phyloP scores from a whole-genome alignment of 2,329 filamentous ascomycete genomes.

The Sarocladium oryzae region DNA sequence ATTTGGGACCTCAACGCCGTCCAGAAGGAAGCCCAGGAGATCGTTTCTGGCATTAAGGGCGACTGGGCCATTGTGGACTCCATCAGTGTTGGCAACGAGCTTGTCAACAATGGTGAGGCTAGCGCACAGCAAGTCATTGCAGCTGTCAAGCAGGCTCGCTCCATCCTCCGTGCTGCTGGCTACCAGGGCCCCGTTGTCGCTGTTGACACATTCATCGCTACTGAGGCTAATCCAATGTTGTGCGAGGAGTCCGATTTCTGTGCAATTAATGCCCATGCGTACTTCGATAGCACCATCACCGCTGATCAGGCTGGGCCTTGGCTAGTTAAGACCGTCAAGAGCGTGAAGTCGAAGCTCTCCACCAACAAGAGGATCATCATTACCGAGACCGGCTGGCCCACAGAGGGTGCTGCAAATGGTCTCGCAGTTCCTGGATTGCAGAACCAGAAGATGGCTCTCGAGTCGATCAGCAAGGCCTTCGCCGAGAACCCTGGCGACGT shows the following conservation, averaged over 20 bases:
- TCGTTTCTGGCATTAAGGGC: conserved; percentile 51
- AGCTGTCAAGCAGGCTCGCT: conserved; percentile 52
- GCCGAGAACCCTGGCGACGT: conserved; percentile 41
- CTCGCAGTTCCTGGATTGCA: conserved; percentile 59
- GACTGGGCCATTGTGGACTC: conserved; percentile 67
- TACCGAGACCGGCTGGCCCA: conserved; percentile 83
- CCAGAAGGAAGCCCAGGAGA: conserved; percentile 48
- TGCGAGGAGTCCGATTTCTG: conserved; percentile 72
- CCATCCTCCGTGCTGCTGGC: conserved; percentile 51
- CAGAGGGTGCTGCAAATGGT: conserved; percentile 58
- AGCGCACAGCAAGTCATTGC: conserved; percentile 47
- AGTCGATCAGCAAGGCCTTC: conserved; percentile 57
- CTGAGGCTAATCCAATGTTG: conserved; percentile 59
- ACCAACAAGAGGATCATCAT: conserved; percentile 59
- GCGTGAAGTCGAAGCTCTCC: conserved; percentile 35
- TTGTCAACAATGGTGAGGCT: conserved; percentile 58
- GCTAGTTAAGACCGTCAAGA: conserved; percentile 48
- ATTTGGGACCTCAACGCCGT: conserved; percentile 59
- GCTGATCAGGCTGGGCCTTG: conserved; percentile 61
- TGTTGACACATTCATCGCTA: conserved; percentile 70
- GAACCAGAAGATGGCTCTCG: conserved; percentile 61
- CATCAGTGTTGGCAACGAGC: conserved; percentile 74
- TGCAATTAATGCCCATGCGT: conserved; percentile 76
- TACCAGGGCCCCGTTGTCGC: conserved; percentile 70
- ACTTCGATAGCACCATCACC: conserved; percentile 63